These are phyloP conservation scores for Apiospora saccharicola DNA, from an alignment of 2,329 filamentous ascomycete species.

Conservation along the genomic window DNA sequence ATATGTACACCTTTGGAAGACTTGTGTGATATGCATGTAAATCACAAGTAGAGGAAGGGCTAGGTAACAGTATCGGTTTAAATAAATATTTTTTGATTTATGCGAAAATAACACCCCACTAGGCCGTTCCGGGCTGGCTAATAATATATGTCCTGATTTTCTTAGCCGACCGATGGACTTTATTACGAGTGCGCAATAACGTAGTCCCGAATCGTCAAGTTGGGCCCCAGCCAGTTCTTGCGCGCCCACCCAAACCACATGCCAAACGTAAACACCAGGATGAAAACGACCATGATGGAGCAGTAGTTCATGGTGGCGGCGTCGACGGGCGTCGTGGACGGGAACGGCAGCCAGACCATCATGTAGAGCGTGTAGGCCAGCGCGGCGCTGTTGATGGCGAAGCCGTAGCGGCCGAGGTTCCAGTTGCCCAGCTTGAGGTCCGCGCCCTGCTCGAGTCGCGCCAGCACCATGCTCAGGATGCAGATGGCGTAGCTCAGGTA, in stretches of 20 bases:
- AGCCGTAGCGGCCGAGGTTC: slow-evolving; percentile 40
- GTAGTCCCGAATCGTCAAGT: background rate
- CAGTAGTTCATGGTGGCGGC: slow-evolving; percentile 48
- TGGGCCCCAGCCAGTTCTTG: background rate
- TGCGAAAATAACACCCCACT: too few species aligned
- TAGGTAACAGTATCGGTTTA: too few species aligned
- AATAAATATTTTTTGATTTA: too few species aligned
- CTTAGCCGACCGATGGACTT: too few species aligned
- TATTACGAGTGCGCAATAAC: slow-evolving; percentile 2
- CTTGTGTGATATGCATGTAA: too few species aligned
- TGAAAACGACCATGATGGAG: background rate
- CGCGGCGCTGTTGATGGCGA: slow-evolving; percentile 45
- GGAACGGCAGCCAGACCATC: slow-evolving; percentile 45
- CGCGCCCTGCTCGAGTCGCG: slow-evolving; percentile 36
- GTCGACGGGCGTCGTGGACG: slow-evolving; percentile 42
- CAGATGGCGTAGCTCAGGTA: slow-evolving; percentile 48
- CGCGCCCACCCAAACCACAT: slow-evolving; percentile 7
- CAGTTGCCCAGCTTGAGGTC: slow-evolving; percentile 40
- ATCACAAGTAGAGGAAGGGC: too few species aligned
- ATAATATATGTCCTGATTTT: too few species aligned
- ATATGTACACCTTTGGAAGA: background rate
- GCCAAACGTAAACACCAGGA: background rate
- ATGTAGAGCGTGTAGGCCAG: slow-evolving; percentile 43
- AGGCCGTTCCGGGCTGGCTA: too few species aligned
- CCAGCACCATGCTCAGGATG: slow-evolving; percentile 45